Conservation (phyloP, 768 basidiomycete species). For the Butyriboletus loyo region DNA sequence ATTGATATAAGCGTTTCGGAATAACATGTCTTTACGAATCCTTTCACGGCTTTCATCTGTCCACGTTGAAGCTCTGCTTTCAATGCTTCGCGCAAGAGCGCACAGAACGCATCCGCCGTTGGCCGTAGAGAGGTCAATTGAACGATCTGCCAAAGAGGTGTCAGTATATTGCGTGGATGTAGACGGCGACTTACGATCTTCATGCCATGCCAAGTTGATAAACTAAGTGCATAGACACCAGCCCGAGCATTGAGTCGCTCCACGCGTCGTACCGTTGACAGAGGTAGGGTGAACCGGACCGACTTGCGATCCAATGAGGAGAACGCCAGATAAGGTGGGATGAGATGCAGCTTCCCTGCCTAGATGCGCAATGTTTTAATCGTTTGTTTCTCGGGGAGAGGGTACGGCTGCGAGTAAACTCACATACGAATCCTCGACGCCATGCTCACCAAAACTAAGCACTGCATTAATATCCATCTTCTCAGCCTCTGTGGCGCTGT, state of each 20-base stretch:
- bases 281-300: constrained; percentile 85
- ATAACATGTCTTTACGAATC: constrained; percentile 89
- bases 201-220: constrained; percentile 91
- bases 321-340: constrained; percentile 90
- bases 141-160: constrained; percentile 55
- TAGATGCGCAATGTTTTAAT: constrained; percentile 31
- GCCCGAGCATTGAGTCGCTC: constrained; percentile 91
- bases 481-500: constrained; percentile 43
- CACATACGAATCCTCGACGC: constrained; percentile 92
- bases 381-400: not conserved
- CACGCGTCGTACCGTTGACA: constrained; percentile 90
- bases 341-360: constrained; percentile 89
- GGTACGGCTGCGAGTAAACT: constrained; percentile 33
- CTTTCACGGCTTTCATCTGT: constrained; percentile 90
- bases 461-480: constrained; percentile 90
- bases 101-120: constrained; percentile 91
- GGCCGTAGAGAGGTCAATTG: constrained; percentile 92
- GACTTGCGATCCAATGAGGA: constrained; percentile 89
- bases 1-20: constrained; percentile 81
- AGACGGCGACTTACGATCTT: constrained; percentile 62
- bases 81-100: constrained; percentile 81
- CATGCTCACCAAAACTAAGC: constrained; percentile 71
- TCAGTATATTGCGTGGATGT: constrained; percentile 2
- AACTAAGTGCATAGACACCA: constrained; percentile 93
- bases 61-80: constrained; percentile 87